Evolutionary conservation across 2,329 filamentous ascomycete genomes (phyloP), one percentile per base, ranked within the genome.

Genomic region (Botrytis pseudocinerea): DNA sequence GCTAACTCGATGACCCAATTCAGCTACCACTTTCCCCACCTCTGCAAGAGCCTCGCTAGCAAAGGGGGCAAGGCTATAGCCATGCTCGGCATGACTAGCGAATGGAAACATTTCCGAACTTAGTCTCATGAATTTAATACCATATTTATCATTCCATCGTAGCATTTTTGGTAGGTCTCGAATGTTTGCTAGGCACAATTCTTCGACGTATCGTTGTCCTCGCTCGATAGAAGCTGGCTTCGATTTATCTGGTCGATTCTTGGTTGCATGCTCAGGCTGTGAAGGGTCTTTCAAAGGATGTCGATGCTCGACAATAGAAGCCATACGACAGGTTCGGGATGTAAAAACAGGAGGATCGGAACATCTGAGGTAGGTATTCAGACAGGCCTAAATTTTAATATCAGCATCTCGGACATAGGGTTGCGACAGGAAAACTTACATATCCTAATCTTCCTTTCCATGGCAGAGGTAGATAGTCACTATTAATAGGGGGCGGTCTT

Each of bases 31-130:
- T 78, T 85, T 90, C 1, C 95, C 95, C 12, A 89, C 93, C 76
- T 95, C 91, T 3, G 88, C 91, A 16, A 98, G 85, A 0, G 88
- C 90, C 22, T 94, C 91, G 0, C 92, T 89, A 0, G 95, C 95
- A 80, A 98, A 98, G 0, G 93, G 91, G 0, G 90, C 91, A 20
- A 98, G 86, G 77, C 89, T 92, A 82, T 98, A 98, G 0, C 95
- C 95, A 76, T 97, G 92, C 75, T 93, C 92, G 38, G 88, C 87
- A 79, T 98, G 95, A 76, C 93, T 97, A 2, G 95, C 95, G 81
- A 98, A 98, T 0, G 95, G 95, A 76, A 98, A 98, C 93, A 98
- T 98, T 78, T 98, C 95, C 71, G 93, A 97, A 77, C 93, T 97
- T 32, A 98, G 85, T 1, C 95, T 89, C 88, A 98, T 89, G 81